Base-by-base conservation (phyloP, 202 grass and related monocot genomes). In the Zizania palustris region DNA sequence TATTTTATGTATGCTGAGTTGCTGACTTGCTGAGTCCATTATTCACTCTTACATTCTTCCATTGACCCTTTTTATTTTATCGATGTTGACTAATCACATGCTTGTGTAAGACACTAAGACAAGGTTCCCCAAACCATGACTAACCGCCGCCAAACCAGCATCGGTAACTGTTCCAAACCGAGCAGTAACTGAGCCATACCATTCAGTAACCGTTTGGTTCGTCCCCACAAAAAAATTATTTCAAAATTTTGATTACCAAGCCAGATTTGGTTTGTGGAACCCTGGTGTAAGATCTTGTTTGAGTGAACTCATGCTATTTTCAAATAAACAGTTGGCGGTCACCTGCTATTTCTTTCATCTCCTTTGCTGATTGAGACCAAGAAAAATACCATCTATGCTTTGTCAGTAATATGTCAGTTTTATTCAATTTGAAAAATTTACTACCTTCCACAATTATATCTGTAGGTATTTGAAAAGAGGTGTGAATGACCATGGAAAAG, bases 401-500 rank as follows among this genome's bases (percentile, higher is more conserved):
- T 63, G 42, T 22, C 40, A 21, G 13, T 72, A 36, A 28, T 71
- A 46, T n/a, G 28, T 60, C 11, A 68, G 70, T 63, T 45, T 65
- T 63, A 39, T 71, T 67, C 39, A 62, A 28, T 65, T 9, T 55
- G n/a, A 39, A 75, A 68, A 76, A 60, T 49, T 71, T 62, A 85
- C 51, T 45, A 55, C 60, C 56, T 56, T 28, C 46, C 36, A 34
- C 20, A 3, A 61, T 61, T 72, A 66, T 78, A 69, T 44, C 33
- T 85, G 46, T 83, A 98, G 95, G 87, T 98, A 88, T 85, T 85
- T 94, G 64, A 98, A 98, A 88, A 92, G 95, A 84, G 95, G 95
- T 44, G 95, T 98, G 33, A 94, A 98, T 60, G 95, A 98, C 81
- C 75, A 86, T 77, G 95, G 95, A 67, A 98, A 91, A 85, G 95